phyloP scores from a whole-genome alignment of 2,329 filamentous ascomycete genomes.

The Aspergillus pseudoterreus region DNA sequence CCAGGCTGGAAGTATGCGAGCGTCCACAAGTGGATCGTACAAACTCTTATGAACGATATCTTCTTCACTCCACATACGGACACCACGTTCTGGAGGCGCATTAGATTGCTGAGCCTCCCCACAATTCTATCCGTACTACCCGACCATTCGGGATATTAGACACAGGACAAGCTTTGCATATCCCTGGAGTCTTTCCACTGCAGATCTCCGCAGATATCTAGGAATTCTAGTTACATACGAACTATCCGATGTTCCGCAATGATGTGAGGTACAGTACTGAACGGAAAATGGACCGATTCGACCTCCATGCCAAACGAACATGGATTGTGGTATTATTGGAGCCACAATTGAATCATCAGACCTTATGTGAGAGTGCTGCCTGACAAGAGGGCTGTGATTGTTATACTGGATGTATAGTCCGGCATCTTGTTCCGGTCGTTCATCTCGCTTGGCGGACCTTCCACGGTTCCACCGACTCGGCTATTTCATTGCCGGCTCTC shows the following conservation, averaged over 20 bases:
- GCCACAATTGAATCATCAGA: neutral
- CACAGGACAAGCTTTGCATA: neutral
- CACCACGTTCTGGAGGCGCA: too few relatives aligned
- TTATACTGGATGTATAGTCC: neutral
- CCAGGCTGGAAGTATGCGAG: too few relatives aligned
- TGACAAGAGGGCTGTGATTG: neutral
- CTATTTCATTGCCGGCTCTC: neutral
- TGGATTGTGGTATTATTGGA: too few relatives aligned
- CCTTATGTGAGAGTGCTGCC: neutral
- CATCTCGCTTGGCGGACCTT: neutral
- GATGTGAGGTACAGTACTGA: too few relatives aligned
- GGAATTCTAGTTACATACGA: too few relatives aligned
- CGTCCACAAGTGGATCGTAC: too few relatives aligned
- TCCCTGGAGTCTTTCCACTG: too few relatives aligned
- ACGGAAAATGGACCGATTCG: too few relatives aligned
- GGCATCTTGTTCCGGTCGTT: neutral
- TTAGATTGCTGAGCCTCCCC: neutral
- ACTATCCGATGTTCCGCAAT: too few relatives aligned
- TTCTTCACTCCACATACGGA: neutral
- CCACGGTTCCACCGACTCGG: neutral
- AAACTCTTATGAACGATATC: too few relatives aligned
- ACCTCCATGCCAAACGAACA: too few relatives aligned
- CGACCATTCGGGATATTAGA: neutral
- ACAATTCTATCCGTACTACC: neutral
- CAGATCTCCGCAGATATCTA: too few relatives aligned